Evolutionary conservation across 345 rosid species (phyloP).

Genomic region (Heritiera fomes): DNA sequence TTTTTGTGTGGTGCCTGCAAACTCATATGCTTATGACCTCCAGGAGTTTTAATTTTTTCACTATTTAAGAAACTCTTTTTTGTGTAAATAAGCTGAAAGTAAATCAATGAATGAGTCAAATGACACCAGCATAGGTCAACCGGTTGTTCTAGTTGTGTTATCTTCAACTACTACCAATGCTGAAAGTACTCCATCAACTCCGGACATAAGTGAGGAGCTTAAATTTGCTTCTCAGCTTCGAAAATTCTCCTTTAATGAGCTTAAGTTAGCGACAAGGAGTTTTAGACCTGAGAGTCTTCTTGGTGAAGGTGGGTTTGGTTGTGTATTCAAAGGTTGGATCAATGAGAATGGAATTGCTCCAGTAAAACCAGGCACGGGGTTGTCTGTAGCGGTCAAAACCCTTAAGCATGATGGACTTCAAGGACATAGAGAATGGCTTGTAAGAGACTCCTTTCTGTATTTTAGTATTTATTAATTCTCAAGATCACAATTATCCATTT

Average conservation of each 20-base stretch:
- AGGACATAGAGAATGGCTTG: constrained; percentile 69
- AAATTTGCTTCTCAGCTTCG: not conserved
- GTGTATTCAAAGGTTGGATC: constrained; percentile 58
- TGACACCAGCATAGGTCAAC: constrained; percentile 37
- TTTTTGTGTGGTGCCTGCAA: not conserved
- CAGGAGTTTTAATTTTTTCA: not conserved
- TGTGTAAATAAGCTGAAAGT: constrained; percentile 28
- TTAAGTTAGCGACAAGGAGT: constrained; percentile 38
- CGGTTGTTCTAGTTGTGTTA: constrained; percentile 33
- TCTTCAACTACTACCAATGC: constrained; percentile 38
- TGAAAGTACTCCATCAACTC: constrained; percentile 39
- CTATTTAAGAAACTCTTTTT: not conserved
- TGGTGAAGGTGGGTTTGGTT: constrained; percentile 57
- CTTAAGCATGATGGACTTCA: constrained; percentile 56
- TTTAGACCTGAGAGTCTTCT: constrained; percentile 43
- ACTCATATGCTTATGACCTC: not conserved
- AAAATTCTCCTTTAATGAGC: not conserved
- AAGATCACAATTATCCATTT: not conserved
- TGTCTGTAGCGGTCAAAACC: constrained; percentile 52
- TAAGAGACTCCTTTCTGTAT: constrained; percentile 28
- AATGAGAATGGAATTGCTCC: constrained; percentile 31
- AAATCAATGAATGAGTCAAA: constrained; percentile 26
- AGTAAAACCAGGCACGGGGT: constrained; percentile 39
- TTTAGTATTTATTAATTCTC: not conserved
- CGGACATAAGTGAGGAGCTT: constrained; percentile 34